Percentiles rank a stretch among this genome's conserved stretches.
Conservation (phyloP, 2,329 filamentous ascomycete genomes). For the Septoria petroselini region DNA sequence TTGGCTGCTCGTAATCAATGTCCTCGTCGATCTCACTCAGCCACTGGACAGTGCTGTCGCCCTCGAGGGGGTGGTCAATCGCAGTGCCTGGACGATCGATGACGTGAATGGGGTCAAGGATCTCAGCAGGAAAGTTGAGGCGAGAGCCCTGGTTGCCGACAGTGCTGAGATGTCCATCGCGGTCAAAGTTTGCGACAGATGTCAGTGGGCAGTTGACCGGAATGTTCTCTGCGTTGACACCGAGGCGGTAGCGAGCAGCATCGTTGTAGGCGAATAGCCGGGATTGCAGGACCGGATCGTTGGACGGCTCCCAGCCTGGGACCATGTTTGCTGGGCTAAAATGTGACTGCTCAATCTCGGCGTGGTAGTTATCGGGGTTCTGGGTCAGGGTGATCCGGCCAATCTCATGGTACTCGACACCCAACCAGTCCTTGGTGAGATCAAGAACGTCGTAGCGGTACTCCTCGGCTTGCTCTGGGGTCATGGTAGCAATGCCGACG, state of each 20-base stretch:
- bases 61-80: slow-evolving; percentile 26
- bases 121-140: slow-evolving; percentile 30
- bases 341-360: slow-evolving; percentile 52
- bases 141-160: slow-evolving; percentile 30
- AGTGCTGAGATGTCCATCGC: slow-evolving; percentile 33
- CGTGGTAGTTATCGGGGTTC: slow-evolving; percentile 53
- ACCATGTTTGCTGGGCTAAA: slow-evolving; percentile 54
- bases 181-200: slow-evolving; percentile 30
- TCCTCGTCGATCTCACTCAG: slow-evolving; percentile 28
- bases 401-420: slow-evolving; percentile 46
- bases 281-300: slow-evolving; percentile 50
- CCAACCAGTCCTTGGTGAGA: slow-evolving; percentile 54
- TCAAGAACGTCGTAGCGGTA: slow-evolving; percentile 56
- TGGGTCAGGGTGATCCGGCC: slow-evolving; percentile 53
- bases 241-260: slow-evolving; percentile 53
- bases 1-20: slow-evolving; percentile 35
- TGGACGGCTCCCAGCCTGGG: slow-evolving; percentile 51
- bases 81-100: slow-evolving; percentile 27
- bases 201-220: slow-evolving; percentile 49
- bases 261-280: slow-evolving; percentile 49
- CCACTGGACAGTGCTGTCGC: slow-evolving; percentile 26
- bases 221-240: slow-evolving; percentile 53
- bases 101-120: slow-evolving; percentile 31
- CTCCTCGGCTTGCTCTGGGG: slow-evolving; percentile 47
- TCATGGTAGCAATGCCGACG: slow-evolving; percentile 48